Evolutionary conservation across 208 protist genomes (phyloP), one percentile per base, ranked within the genome.

Genomic region (Strigomonas oncopelti): DNA sequence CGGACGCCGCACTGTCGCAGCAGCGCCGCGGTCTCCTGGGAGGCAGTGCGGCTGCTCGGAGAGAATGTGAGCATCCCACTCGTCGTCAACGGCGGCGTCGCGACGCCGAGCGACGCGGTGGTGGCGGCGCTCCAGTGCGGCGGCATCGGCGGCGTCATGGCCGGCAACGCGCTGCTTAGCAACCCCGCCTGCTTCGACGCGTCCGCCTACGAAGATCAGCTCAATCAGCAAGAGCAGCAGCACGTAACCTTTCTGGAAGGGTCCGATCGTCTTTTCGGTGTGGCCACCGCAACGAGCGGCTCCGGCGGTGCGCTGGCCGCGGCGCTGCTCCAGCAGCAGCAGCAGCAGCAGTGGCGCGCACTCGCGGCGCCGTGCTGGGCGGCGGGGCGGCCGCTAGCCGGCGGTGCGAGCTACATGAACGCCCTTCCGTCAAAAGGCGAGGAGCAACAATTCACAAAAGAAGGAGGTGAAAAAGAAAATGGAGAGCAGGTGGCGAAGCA

Each of bases 21-120:
- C 13, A 86, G 84, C 38, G 77, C 82, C 13, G 63, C 83, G 1
- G 86, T 91, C 16, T 72, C 72, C 27, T 80, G 71, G 22, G 90
- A 93, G 25, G 78, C 69, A 0, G 80, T 96, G n/a, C 71, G 70
- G 14, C 69, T 82, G 11, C 65, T 97, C 8, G 65, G 77, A 1
- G 87, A 96, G 67, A 57, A 65, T 18, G 52, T 96, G 9, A 34
- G 60, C 1, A 72, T 96, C 24, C 93, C 93, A 1, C 77, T 95
- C 31, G 81, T 97, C 11, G 75, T 78, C 25, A 97, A 97, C 72
- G 93, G 93, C 5, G 85, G 84, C 11, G 74, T 97, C 16, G 72
- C 24, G 9, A 68, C 78, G n/a, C 80, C 83, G 11, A 66, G 70
- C 34, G 81, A 77, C 3, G 88, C 90, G 32, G 34, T 92, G 28